Conservation (phyloP, 257 asterid genomes). For the Catharanthus roseus region DNA sequence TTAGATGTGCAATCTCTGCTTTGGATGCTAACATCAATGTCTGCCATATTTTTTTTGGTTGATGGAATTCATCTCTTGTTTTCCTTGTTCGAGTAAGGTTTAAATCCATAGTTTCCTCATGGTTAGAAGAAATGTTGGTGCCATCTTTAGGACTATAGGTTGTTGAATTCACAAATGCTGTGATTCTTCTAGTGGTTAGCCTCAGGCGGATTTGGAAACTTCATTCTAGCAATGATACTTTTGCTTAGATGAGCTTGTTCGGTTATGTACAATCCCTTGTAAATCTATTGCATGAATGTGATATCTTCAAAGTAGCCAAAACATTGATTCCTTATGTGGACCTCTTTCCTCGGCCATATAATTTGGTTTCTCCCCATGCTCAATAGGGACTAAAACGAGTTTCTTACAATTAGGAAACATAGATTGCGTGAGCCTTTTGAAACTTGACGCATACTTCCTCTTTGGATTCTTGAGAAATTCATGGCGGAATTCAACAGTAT, state of each 20-base stretch:
- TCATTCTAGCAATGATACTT: background rate
- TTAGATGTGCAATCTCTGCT: background rate
- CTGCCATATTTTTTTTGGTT: background rate
- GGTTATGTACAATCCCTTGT: background rate
- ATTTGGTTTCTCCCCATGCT: background rate
- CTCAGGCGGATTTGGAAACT: background rate
- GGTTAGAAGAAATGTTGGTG: background rate
- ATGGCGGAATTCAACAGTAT: no score
- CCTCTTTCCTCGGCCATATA: background rate
- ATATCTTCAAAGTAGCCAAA: background rate
- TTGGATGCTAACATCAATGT: background rate
- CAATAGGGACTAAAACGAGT: no score
- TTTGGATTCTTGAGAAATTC: background rate
- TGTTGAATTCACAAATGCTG: no score
- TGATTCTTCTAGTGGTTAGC: background rate
- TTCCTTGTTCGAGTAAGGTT: background rate
- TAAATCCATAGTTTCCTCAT: background rate
- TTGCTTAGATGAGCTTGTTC: background rate
- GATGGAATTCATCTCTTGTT: background rate
- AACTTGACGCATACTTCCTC: background rate
- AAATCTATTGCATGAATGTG: background rate
- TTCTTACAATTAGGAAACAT: background rate
- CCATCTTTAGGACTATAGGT: background rate
- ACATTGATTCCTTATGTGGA: background rate
- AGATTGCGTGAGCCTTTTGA: no score